Base-by-base conservation (phyloP, 2,329 filamentous ascomycete species). In the Phoma sp. region DNA sequence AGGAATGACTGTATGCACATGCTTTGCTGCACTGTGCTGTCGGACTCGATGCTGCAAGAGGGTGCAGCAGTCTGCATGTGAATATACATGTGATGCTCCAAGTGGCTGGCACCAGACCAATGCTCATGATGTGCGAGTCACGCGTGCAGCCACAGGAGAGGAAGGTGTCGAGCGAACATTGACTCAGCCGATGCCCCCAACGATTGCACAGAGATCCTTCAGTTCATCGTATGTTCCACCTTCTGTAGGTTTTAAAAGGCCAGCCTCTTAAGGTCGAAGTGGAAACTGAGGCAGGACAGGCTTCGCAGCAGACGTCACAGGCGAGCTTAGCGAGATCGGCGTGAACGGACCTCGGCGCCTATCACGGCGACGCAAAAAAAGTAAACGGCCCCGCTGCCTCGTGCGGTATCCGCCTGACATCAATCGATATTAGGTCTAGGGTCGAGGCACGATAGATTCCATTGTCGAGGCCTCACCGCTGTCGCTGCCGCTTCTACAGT, bases 321-420 rank as follows among this genome's bases (percentile, higher is more conserved):
- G 29, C n/a, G 15, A 32, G 41, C 25, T 45, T 51, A 51, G 46
- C 52, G 52, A 55, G 43, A 55, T 51, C 52, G 52, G 52, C 17
- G 3, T 19, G 29, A 52, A 21, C 49, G 36, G 37, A 47, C 52
- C 52, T 51, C 46, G 52, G 52, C 51, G 51, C 50, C 50, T 47
- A 48, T 47, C 51, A 50, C 37, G 39, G n/a, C 27, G 24, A 39
- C 38, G 46, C 41, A 51, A 51, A 55, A 55, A 55, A 55, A 39
- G 37, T 43, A 45, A 40, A 57, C 21, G 37, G 44, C 55, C 43
- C 51, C 55, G 47, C 44, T 47, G 38, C 35, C 27, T 24, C 40
- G 17, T 43, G 41, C 37, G 45, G 39, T 31, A 44, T 40, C 51
- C 33, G 45, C 36, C 44, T 29, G 25, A 39, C 45, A 44, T 50